phyloP scores from a whole-genome alignment of 1,284 basidiomycete species.

The Ganoderma meredithae region DNA sequence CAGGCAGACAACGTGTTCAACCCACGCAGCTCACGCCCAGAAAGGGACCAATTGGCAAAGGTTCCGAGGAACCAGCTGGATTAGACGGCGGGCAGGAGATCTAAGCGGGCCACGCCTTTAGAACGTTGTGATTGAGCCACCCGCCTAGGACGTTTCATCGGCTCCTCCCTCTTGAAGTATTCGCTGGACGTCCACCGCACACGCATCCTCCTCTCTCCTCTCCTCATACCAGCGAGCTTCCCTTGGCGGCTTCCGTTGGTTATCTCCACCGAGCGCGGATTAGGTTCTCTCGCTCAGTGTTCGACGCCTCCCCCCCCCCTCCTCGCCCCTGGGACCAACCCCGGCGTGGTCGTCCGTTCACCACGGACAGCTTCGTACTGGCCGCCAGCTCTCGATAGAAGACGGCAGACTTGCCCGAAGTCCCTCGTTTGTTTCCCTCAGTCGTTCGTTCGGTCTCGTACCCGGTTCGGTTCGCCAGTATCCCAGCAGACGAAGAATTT shows the following conservation, averaged over 20 bases:
- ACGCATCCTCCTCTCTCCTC: slow-evolving; percentile 30
- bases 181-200: slow-evolving; percentile 37
- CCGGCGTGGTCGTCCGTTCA: slow-evolving; percentile 19
- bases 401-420: slow-evolving; percentile 35
- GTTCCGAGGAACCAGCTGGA: slow-evolving; percentile 38
- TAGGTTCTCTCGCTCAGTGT: slow-evolving; percentile 33
- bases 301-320: slow-evolving; percentile 13
- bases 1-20: slow-evolving; percentile 48
- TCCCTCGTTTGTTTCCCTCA: slow-evolving; percentile 34
- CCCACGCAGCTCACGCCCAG: slow-evolving; percentile 36
- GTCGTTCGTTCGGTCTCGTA: slow-evolving; percentile 36
- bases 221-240: slow-evolving; percentile 27
- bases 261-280: slow-evolving; percentile 29
- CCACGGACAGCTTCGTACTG: slow-evolving; percentile 28
- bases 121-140: slow-evolving; percentile 41
- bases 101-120: slow-evolving; percentile 42
- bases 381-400: slow-evolving; percentile 32
- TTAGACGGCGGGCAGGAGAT: slow-evolving; percentile 37
- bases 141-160: slow-evolving; percentile 36
- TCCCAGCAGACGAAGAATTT: slow-evolving; percentile 26
- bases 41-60: slow-evolving; percentile 40
- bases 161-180: slow-evolving; percentile 38
- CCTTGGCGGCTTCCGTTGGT: slow-evolving; percentile 31
- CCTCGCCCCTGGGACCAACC: slow-evolving; percentile 21
- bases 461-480: slow-evolving; percentile 25